Evolutionary conservation across 257 asterid species (phyloP).

Genomic region (Solanum peruvianum): DNA sequence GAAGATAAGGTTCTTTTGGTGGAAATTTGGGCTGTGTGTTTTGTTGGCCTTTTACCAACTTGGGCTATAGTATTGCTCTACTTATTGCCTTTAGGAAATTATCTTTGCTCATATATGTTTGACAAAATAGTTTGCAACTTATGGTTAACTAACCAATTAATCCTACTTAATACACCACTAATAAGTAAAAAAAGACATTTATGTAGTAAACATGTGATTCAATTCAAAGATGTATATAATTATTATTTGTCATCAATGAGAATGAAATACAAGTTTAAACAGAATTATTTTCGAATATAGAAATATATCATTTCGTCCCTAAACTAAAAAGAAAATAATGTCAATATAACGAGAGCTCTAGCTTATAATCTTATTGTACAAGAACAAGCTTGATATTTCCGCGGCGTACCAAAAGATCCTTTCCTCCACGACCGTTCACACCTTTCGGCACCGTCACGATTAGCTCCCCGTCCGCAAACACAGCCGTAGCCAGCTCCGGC

Average conservation of each 20-base stretch:
- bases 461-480: conserved; percentile 23
- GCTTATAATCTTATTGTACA: not conserved
- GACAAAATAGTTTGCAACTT: not conserved
- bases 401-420: conserved; percentile 5
- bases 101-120: not conserved
- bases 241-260: not conserved
- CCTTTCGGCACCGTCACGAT: conserved; percentile 49
- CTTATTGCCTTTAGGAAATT: not conserved
- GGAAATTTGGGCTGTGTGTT: not conserved
- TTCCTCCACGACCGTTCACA: conserved; percentile 3
- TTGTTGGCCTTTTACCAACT: not conserved
- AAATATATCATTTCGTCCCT: not conserved
- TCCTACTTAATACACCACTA: too few species aligned
- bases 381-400: conserved; percentile 8
- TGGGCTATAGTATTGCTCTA: not conserved
- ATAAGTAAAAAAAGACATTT: not conserved
- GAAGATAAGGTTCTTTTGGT: conserved; percentile 4
- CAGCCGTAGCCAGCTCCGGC: conserved; percentile 39
- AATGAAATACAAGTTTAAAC: not conserved
- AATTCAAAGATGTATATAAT: not conserved
- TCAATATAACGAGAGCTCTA: not conserved
- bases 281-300: not conserved
- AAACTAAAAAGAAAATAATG: not conserved
- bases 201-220: not conserved
- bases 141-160: too few species aligned